Conservation (phyloP, 2,329 filamentous ascomycete species). For the Aspergillus quadrilineatus region DNA sequence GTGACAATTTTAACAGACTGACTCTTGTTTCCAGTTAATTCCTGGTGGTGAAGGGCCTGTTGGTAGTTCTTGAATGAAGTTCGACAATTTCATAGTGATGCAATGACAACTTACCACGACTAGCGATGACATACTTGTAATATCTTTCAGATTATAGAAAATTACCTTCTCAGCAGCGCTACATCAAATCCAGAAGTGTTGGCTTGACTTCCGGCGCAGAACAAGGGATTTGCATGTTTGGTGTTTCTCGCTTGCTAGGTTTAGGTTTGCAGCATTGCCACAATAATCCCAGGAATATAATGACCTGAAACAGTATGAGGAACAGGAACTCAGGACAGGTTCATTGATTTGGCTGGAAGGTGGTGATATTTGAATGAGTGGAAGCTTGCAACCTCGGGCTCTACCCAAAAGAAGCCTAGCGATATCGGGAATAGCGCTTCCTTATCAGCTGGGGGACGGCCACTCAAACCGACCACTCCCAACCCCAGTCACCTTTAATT, state of each 20-base stretch:
- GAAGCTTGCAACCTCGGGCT: neutral
- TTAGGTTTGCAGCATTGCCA: neutral
- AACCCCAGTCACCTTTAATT: conserved; percentile 1
- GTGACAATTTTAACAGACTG: neutral
- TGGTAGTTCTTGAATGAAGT: conserved; percentile 28
- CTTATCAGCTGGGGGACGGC: neutral
- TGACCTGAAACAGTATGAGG: neutral
- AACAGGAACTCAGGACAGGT: neutral
- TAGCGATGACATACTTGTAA: conserved; percentile 20
- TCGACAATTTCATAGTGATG: conserved; percentile 10
- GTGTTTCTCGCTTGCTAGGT: neutral
- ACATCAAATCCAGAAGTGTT: neutral
- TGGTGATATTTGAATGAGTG: neutral
- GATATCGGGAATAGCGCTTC: neutral
- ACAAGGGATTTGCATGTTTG: neutral
- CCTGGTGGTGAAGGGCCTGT: conserved; percentile 72
- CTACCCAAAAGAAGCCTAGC: neutral
- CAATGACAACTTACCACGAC: conserved; percentile 20
- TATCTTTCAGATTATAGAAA: conserved; percentile 10
- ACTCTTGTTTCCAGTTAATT: conserved; percentile 59
- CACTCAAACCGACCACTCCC: neutral
- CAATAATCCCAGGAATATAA: too few species aligned
- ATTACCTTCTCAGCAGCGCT: neutral
- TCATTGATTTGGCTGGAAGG: neutral
- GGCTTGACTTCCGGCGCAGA: neutral